phyloP scores from a whole-genome alignment of 257 asterid species.

The Fraxinus anomala region DNA sequence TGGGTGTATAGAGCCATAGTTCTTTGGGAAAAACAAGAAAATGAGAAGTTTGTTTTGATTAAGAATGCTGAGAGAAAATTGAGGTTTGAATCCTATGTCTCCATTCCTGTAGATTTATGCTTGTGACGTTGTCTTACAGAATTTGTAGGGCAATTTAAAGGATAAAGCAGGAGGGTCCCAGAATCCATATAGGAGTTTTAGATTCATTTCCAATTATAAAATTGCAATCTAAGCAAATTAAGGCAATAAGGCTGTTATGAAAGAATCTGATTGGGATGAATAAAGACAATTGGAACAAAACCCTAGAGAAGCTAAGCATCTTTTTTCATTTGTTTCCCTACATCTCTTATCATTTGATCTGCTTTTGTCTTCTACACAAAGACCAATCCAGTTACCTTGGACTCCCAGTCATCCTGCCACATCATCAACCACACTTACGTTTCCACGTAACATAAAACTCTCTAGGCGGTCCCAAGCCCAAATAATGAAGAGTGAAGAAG shows the following conservation, averaged over 20 bases:
- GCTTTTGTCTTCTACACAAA: constrained; percentile 63
- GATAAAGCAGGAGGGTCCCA: constrained; percentile 50
- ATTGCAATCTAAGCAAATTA: constrained; percentile 39
- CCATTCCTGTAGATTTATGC: constrained; percentile 37
- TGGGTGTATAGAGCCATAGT: constrained; percentile 22
- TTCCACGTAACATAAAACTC: not conserved
- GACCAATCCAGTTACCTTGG: constrained; percentile 51
- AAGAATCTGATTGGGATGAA: constrained; percentile 69
- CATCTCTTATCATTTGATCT: constrained; percentile 48
- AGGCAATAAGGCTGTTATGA: constrained; percentile 41
- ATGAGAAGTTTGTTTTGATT: not conserved
- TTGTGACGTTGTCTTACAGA: constrained; percentile 26
- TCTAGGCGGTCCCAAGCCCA: not conserved
- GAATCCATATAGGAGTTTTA: constrained; percentile 56
- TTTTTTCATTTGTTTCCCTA: constrained; percentile 57
- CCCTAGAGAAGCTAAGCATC: constrained; percentile 89
- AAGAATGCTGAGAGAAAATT: not conserved
- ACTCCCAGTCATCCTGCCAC: constrained; percentile 39
- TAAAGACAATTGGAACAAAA: constrained; percentile 71
- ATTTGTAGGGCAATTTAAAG: constrained; percentile 37
- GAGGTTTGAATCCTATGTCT: constrained; percentile 20
- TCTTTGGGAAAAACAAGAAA: not conserved
- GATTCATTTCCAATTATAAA: constrained; percentile 72
- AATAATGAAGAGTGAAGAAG: not conserved
- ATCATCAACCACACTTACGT: constrained; percentile 26